Conservation (phyloP, 768 basidiomycete species). For the Neoboletus brunneissimus region DNA sequence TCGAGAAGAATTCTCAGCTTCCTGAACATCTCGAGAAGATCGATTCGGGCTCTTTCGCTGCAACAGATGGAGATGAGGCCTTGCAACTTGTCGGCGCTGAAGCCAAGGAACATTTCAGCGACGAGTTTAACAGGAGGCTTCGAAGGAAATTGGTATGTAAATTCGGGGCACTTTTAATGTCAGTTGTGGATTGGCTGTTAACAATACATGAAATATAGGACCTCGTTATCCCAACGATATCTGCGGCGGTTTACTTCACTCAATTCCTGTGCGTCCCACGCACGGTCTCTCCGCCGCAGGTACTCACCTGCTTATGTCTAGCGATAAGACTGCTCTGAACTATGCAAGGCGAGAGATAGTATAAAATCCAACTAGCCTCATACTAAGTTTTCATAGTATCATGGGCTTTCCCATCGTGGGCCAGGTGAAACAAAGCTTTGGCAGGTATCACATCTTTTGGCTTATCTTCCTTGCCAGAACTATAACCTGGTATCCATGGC, state of each 20-base stretch:
- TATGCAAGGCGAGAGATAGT: constrained; percentile 53
- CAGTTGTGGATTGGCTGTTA: neutral
- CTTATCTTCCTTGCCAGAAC: constrained; percentile 35
- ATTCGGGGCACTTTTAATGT: neutral
- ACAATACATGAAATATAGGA: constrained; percentile 35
- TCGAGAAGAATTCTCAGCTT: constrained; percentile 15
- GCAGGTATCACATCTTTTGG: neutral
- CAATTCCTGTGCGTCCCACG: constrained; percentile 53
- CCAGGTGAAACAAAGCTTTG: constrained; percentile 37
- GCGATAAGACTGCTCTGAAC: constrained; percentile 68
- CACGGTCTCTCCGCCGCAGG: neutral
- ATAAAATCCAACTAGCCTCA: neutral
- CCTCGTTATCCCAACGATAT: constrained; percentile 49
- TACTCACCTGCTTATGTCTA: constrained; percentile 22
- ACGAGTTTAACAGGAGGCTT: constrained; percentile 57
- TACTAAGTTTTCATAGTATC: constrained; percentile 38
- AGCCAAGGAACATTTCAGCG: constrained; percentile 49
- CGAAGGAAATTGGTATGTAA: constrained; percentile 54
- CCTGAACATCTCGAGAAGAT: constrained; percentile 31
- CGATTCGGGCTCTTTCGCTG: constrained; percentile 32
- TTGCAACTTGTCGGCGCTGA: constrained; percentile 56
- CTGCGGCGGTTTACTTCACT: constrained; percentile 66
- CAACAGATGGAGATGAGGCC: constrained; percentile 55
- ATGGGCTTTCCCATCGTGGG: constrained; percentile 67
- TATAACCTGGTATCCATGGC: constrained; percentile 65